Evolutionary conservation across 306 rosid genomes (phyloP).

Genomic region (peach (Prunus persica)): DNA sequence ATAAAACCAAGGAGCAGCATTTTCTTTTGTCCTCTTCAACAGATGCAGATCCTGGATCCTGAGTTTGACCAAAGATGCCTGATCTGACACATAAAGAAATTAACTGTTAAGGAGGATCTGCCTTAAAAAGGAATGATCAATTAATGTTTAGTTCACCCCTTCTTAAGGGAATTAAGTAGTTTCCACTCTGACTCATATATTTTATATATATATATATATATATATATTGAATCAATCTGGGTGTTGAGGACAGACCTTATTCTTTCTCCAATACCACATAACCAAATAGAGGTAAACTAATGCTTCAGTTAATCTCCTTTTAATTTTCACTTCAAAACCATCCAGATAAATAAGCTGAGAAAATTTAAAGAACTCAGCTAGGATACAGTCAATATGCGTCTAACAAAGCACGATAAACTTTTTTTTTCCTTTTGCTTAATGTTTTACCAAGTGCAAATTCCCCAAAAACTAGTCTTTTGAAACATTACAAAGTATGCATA

Average conservation of each 20-base stretch:
- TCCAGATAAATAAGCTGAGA: too few relatives aligned
- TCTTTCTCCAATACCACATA: too few relatives aligned
- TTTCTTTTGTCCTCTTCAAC: slow-evolving; percentile 29
- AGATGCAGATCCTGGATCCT: slow-evolving; percentile 29
- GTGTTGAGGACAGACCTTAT: too few relatives aligned
- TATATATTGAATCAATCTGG: too few relatives aligned
- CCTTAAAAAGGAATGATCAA: background rate
- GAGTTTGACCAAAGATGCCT: slow-evolving; percentile 27
- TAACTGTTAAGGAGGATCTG: background rate
- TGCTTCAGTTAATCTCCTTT: too few relatives aligned
- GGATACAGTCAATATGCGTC: background rate
- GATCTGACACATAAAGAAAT: slow-evolving; percentile 28
- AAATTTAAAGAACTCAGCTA: too few relatives aligned
- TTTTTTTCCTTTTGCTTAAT: background rate
- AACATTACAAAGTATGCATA: background rate
- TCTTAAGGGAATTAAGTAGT: background rate
- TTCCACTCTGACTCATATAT: background rate
- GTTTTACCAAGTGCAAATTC: background rate
- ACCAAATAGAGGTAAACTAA: too few relatives aligned
- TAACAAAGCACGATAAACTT: background rate
- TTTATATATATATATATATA: background rate
- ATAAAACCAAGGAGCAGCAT: slow-evolving; percentile 21
- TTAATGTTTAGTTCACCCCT: background rate
- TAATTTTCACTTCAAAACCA: too few relatives aligned
- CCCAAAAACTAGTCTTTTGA: background rate